Conservation (phyloP, 2,329 filamentous ascomycete species). For the Lecanicillium sp. region DNA sequence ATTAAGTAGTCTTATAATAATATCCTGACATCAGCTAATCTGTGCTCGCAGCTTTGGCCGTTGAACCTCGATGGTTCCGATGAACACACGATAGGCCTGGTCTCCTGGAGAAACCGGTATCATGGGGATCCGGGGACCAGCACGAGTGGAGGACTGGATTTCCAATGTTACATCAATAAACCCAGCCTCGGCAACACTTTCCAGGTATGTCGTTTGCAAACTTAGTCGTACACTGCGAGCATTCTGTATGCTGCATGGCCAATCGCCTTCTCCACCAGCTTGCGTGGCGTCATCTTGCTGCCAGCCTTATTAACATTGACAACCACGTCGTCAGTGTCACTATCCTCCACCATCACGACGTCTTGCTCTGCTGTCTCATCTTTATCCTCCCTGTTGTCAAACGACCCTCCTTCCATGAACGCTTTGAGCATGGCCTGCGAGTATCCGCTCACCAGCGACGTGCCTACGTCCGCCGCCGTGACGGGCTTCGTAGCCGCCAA, state of each 20-base stretch:
- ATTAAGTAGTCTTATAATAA: too few species aligned
- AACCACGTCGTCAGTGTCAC: conserved; percentile 15
- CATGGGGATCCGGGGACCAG: too few species aligned
- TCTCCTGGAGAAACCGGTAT: too few species aligned
- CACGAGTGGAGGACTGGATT: too few species aligned
- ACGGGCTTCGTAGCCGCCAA: conserved; percentile 39
- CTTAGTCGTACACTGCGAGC: conserved; percentile 35
- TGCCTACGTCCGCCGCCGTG: conserved; percentile 36
- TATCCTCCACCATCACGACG: conserved; percentile 23
- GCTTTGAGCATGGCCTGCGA: conserved; percentile 53
- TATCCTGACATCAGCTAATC: too few species aligned
- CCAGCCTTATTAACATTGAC: conserved; percentile 20
- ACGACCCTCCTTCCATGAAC: conserved; percentile 45
- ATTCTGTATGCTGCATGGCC: conserved; percentile 49
- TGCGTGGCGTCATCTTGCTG: conserved; percentile 34
- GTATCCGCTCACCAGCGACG: conserved; percentile 48
- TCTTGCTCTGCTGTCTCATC: conserved; percentile 29
- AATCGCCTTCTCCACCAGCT: conserved; percentile 43
- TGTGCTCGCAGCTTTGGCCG: too few species aligned
- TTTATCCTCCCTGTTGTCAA: conserved; percentile 34
- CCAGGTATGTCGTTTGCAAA: not conserved
- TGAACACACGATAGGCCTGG: too few species aligned
- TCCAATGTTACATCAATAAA: too few species aligned
- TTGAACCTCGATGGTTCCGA: too few species aligned
- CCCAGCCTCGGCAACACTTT: too few species aligned